phyloP scores from a whole-genome alignment of 805 yeast species.

The Komagataella pastoris region DNA sequence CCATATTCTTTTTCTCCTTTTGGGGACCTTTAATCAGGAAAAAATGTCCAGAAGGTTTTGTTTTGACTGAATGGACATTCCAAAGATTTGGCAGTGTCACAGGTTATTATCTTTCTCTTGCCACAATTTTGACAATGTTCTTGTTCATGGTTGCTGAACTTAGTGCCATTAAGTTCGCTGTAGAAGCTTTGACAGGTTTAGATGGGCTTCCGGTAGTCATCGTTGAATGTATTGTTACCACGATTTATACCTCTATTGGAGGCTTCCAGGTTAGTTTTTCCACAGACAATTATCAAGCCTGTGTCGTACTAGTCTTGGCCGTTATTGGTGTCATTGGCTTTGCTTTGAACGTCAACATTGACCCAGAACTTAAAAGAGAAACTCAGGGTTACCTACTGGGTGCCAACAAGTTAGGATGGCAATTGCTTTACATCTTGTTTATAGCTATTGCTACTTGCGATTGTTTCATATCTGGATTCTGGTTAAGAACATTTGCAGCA shows the following conservation, averaged over 20 bases:
- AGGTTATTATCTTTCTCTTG: conserved; percentile 62
- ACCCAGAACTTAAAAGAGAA: conserved; percentile 43
- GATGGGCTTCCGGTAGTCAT: conserved; percentile 72
- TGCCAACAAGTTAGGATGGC: conserved; percentile 74
- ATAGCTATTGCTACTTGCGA: conserved; percentile 87
- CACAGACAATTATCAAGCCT: conserved; percentile 82
- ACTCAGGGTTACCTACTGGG: conserved; percentile 54
- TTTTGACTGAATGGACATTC: conserved; percentile 90
- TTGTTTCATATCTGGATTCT: conserved; percentile 81
- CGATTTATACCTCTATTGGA: conserved; percentile 78
- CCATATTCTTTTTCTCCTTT: conserved; percentile 71
- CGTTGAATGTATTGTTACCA: conserved; percentile 76
- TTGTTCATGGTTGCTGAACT: conserved; percentile 82
- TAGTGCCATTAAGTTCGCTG: conserved; percentile 66
- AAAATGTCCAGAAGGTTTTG: conserved; percentile 81
- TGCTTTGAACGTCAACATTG: conserved; percentile 56
- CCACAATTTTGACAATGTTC: conserved; percentile 76
- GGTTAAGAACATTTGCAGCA: conserved; percentile 91
- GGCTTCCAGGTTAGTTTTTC: conserved; percentile 82
- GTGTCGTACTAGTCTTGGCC: conserved; percentile 49
- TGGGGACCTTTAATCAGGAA: conserved; percentile 72
- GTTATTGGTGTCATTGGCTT: conserved; percentile 67
- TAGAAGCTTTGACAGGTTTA: conserved; percentile 65
- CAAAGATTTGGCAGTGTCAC: conserved; percentile 63
- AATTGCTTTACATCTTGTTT: conserved; percentile 67